Evolutionary conservation across 169 alveolate genomes (phyloP).

Genomic region (Theileria equi): DNA sequence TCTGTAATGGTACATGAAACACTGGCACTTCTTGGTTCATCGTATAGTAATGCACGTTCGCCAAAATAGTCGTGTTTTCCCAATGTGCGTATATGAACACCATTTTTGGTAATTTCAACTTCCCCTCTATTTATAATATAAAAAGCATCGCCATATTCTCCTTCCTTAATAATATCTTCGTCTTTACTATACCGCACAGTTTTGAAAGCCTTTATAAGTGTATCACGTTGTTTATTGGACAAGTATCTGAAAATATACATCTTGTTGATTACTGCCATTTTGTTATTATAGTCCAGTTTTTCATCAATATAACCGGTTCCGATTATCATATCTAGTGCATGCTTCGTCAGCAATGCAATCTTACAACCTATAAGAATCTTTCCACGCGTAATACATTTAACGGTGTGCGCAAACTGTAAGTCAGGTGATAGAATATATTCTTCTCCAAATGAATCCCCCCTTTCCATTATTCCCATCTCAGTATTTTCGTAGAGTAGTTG

Average conservation of each 20-base stretch:
- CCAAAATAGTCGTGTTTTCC: constrained; percentile 93
- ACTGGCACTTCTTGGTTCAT: constrained; percentile 90
- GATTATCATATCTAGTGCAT: constrained; percentile 72
- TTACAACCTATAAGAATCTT: constrained; percentile 30
- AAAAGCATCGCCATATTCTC: constrained; percentile 87
- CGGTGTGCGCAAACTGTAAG: constrained; percentile 78
- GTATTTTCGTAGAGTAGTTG: constrained; percentile 59
- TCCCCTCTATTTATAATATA: constrained; percentile 90
- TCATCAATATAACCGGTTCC: constrained; percentile 80
- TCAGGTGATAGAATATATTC: constrained; percentile 84
- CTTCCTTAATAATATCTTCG: constrained; percentile 87
- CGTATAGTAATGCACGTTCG: constrained; percentile 89
- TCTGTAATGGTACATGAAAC: constrained; percentile 75
- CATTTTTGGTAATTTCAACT: constrained; percentile 82
- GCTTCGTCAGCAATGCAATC: constrained; percentile 78
- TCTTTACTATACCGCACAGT: constrained; percentile 80
- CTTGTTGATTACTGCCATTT: constrained; percentile 74
- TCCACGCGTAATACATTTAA: constrained; percentile 67
- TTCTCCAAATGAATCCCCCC: constrained; percentile 94
- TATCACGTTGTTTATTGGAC: constrained; percentile 76
- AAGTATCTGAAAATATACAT: constrained; percentile 82
- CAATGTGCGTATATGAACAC: constrained; percentile 79
- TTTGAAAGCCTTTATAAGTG: constrained; percentile 80
- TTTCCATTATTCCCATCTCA: constrained; percentile 72
- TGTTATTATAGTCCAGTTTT: constrained; percentile 79